phyloP scores from a whole-genome alignment of 2,329 filamentous ascomycete genomes.

The Phialemoniopsis sp. region DNA sequence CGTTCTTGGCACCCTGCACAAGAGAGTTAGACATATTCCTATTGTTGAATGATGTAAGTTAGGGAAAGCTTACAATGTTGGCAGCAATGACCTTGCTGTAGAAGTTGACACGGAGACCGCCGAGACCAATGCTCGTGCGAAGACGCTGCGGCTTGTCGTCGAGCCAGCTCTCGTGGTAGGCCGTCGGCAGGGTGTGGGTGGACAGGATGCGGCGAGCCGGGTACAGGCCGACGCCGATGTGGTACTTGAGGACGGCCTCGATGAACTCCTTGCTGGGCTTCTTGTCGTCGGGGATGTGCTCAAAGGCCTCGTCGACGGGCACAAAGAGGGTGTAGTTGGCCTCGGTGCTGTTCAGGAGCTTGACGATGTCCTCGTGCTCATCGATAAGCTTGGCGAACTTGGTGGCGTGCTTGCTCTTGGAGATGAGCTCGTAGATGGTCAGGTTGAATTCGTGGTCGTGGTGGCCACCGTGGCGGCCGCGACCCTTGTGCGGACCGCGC shows the following conservation, averaged over 20 bases:
- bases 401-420: slow-evolving; percentile 70
- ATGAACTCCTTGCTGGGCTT: slow-evolving; percentile 69
- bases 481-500: slow-evolving; percentile 12
- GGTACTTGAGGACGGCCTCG: slow-evolving; percentile 68
- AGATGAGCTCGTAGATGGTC: slow-evolving; percentile 78
- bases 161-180: slow-evolving; percentile 53
- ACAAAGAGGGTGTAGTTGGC: slow-evolving; percentile 79
- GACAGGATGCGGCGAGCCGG: slow-evolving; percentile 61
- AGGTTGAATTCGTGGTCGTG: slow-evolving; percentile 47
- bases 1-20: slow-evolving; percentile 65
- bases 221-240: slow-evolving; percentile 66
- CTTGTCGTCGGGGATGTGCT: slow-evolving; percentile 46
- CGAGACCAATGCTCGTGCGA: slow-evolving; percentile 57
- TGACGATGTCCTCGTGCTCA: slow-evolving; percentile 66
- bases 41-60: not conserved
- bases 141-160: slow-evolving; percentile 69
- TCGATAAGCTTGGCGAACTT: slow-evolving; percentile 74
- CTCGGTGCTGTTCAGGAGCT: slow-evolving; percentile 69
- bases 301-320: slow-evolving; percentile 73
- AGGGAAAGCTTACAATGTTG: slow-evolving; percentile 56
- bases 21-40: not conserved
- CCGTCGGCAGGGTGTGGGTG: slow-evolving; percentile 71
- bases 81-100: slow-evolving; percentile 65
- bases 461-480: slow-evolving; percentile 14
- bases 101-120: slow-evolving; percentile 71